phyloP scores from a whole-genome alignment of 1,284 basidiomycete species.

The Singerocomus inundabilis region DNA sequence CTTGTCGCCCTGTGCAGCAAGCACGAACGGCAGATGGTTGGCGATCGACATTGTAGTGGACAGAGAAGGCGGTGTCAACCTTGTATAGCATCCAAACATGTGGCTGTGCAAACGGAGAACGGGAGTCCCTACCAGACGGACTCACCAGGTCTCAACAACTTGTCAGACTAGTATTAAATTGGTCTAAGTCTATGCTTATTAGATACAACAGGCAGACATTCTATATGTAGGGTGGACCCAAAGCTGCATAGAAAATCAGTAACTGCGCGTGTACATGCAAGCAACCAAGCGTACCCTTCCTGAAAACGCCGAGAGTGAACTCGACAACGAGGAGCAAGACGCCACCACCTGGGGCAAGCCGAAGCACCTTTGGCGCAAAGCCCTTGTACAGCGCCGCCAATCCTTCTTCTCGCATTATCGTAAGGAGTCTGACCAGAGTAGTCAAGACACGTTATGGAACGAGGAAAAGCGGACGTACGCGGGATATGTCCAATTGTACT shows the following conservation, averaged over 20 bases:
- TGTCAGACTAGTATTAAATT: not conserved
- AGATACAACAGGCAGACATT: slow-evolving; percentile 3
- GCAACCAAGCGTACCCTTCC: slow-evolving; percentile 53
- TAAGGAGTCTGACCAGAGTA: slow-evolving; percentile 48
- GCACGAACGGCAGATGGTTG: slow-evolving; percentile 40
- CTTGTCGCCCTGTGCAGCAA: slow-evolving; percentile 29
- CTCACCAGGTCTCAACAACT: not conserved
- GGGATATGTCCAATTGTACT: slow-evolving; percentile 94
- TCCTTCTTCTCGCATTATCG: slow-evolving; percentile 90
- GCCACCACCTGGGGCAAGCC: slow-evolving; percentile 93
- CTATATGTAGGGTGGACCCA: slow-evolving; percentile 38
- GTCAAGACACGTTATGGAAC: not conserved
- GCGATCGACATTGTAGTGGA: slow-evolving; percentile 28
- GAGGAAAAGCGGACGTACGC: slow-evolving; percentile 39
- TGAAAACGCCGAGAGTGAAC: slow-evolving; percentile 73
- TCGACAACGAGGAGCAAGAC: slow-evolving; percentile 91
- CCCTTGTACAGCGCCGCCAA: slow-evolving; percentile 91
- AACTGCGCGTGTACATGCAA: not conserved
- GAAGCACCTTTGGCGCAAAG: slow-evolving; percentile 82
- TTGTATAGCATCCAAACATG: slow-evolving; percentile 8
- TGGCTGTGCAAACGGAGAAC: slow-evolving; percentile 15
- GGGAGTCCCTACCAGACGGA: not conserved
- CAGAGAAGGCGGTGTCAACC: slow-evolving; percentile 13
- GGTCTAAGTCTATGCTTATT: slow-evolving; percentile 6
- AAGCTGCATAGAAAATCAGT: slow-evolving; percentile 18